Conservation (phyloP, 768 basidiomycete species). For the Sarcodon aspratus region DNA sequence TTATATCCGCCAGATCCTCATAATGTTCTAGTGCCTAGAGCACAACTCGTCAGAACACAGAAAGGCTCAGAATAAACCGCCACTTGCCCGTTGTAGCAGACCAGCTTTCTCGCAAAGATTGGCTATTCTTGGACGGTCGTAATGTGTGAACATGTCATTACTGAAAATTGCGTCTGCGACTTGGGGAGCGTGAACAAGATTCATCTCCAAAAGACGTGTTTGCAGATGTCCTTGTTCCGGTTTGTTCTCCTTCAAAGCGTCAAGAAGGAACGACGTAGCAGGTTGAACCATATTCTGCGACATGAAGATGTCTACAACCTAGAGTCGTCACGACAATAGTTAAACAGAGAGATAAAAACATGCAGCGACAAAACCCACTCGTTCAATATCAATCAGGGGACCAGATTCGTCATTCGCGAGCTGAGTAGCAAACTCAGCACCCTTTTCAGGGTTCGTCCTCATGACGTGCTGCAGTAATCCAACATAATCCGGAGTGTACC, state of each 20-base stretch:
- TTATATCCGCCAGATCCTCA: slow-evolving; percentile 97
- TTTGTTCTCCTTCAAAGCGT: slow-evolving; percentile 96
- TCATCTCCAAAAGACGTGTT: slow-evolving; percentile 96
- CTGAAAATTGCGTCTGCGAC: slow-evolving; percentile 98
- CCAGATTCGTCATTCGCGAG: slow-evolving; percentile 90
- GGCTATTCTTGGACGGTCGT: slow-evolving; percentile 92
- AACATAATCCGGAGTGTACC: slow-evolving; percentile 87
- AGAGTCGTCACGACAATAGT: slow-evolving; percentile 3
- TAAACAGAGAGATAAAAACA: not conserved
- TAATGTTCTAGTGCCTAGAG: slow-evolving; percentile 94
- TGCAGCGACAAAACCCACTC: slow-evolving; percentile 34
- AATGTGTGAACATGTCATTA: slow-evolving; percentile 97
- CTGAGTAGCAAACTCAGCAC: slow-evolving; percentile 93
- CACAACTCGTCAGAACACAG: slow-evolving; percentile 5
- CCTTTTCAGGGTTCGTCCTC: slow-evolving; percentile 94
- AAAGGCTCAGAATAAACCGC: not conserved
- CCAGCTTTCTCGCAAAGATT: slow-evolving; percentile 99
- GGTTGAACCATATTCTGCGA: slow-evolving; percentile 99
- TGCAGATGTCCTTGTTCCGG: slow-evolving; percentile 95
- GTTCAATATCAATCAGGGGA: slow-evolving; percentile 86
- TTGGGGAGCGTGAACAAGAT: slow-evolving; percentile 93
- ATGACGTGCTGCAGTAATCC: slow-evolving; percentile 91
- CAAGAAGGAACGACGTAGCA: slow-evolving; percentile 93
- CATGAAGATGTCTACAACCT: slow-evolving; percentile 99
- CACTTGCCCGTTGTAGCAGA: slow-evolving; percentile 74